Evolutionary conservation across 345 rosid genomes (phyloP), one percentile per base, ranked within the genome.

Genomic region (Hirschfeldia incana): DNA sequence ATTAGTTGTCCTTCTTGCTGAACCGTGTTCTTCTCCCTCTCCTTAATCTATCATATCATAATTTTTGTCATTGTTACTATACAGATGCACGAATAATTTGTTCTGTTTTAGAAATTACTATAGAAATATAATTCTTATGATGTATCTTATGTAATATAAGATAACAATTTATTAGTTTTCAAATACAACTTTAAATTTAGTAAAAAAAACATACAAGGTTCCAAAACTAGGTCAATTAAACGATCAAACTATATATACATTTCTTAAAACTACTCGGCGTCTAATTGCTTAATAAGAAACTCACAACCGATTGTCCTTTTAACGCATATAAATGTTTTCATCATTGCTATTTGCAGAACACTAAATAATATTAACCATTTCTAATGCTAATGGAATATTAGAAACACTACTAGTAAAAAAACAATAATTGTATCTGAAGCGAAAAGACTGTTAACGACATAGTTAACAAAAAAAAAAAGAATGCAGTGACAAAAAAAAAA

Each of bases 41-140:
- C 97, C 82, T 88, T 92, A 6, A 94, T 82, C 98, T 94, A 76
- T 51, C 68, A 73, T 64, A 71, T 70, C 32, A 58, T 29, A 6
- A 53, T 0, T 36, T 37, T 69, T 37, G 10, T 32, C 67, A 65
- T 42, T 26, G 29, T n/a, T 42, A 26, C 2, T 46, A 42, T 10
- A 27, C 60, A 39, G 8, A 11, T 67, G 61, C 42, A 67, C 5
- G 16, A 74, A 8, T 34, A 28, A 8, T 16, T 33, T 37, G 42
- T n/a, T 76, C 6, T 42, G 37, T 36, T 51, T n/a, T 59, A 12
- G 1, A 1, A 28, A 9, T 46, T 60, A 67, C 44, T 27, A 66
- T 39, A 10, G 15, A 29, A 6, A 13, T 65, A 63, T 16, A 17
- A 46, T 63, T 15, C 3, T 29, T 46, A 4, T 30, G 13, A 61